Evolutionary conservation across 768 basidiomycete genomes (phyloP).

Genomic region (Paxillus involutus): DNA sequence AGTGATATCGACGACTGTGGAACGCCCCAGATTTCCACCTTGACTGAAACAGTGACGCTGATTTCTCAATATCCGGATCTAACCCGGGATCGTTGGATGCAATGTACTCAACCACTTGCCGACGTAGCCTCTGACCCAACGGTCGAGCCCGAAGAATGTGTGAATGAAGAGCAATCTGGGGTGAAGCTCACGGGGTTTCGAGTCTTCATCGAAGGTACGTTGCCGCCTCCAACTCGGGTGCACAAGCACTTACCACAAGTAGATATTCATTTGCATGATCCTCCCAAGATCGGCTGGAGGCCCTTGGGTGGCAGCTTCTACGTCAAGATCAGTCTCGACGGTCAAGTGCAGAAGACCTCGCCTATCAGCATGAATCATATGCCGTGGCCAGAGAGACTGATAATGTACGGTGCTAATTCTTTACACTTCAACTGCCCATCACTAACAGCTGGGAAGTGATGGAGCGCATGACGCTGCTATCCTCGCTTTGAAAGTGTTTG

Average conservation of each 20-base stretch:
- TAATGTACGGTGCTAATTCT: background rate
- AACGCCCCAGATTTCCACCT: no score
- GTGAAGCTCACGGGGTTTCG: background rate
- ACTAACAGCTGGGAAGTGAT: background rate
- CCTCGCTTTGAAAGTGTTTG: background rate
- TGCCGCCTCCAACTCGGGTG: background rate
- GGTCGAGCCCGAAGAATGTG: no score
- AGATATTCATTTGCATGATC: background rate
- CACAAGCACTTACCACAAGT: background rate
- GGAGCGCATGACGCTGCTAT: background rate
- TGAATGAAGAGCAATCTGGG: no score
- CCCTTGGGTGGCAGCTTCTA: background rate
- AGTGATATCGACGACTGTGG: no score
- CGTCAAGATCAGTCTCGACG: background rate
- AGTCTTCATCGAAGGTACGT: background rate
- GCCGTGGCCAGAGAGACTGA: background rate
- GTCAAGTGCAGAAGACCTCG: background rate
- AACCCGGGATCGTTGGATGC: no score
- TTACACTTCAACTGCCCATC: background rate
- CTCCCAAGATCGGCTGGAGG: conserved; percentile 1
- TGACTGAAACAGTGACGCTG: no score
- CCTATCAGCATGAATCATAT: background rate
- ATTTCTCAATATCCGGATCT: no score
- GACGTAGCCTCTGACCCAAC: no score
- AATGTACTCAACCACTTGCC: no score